These are phyloP conservation scores for Penicillium capsulatum DNA, from an alignment of 2,329 filamentous ascomycete genomes.

Conservation along the genomic window DNA sequence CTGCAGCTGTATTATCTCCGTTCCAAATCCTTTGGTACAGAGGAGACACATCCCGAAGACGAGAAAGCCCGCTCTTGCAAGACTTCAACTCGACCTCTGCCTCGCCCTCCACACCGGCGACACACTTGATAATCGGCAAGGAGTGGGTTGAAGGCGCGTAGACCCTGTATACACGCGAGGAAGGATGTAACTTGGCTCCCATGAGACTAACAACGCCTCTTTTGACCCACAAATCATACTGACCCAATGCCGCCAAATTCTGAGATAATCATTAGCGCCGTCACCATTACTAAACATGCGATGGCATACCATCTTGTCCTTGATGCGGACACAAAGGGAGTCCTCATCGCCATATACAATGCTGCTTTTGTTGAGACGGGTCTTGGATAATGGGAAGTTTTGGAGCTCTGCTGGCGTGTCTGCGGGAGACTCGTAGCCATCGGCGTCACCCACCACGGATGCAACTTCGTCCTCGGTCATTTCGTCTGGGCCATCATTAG, in stretches of 20 bases:
- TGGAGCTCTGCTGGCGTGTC: slow-evolving; percentile 30
- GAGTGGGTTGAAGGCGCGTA: slow-evolving; percentile 56
- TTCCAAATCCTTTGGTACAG: slow-evolving; percentile 54
- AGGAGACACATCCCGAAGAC: slow-evolving; percentile 47
- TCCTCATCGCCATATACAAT: slow-evolving; percentile 38
- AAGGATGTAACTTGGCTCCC: slow-evolving; percentile 54
- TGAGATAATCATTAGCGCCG: slow-evolving; percentile 34
- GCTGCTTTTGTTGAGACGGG: slow-evolving; percentile 33
- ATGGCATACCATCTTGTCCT: slow-evolving; percentile 36
- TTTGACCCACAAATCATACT: slow-evolving; percentile 55
- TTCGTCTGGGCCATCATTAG: slow-evolving; percentile 15
- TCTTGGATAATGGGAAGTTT: slow-evolving; percentile 41
- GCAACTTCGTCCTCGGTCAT: slow-evolving; percentile 22
- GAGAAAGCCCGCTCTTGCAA: slow-evolving; percentile 42
- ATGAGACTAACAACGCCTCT: slow-evolving; percentile 54
- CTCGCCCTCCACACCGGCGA: slow-evolving; percentile 39
- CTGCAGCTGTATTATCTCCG: slow-evolving; percentile 30
- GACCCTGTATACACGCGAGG: slow-evolving; percentile 43
- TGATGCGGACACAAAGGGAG: slow-evolving; percentile 39
- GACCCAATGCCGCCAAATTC: slow-evolving; percentile 48
- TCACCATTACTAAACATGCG: neutral
- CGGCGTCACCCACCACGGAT: slow-evolving; percentile 23
- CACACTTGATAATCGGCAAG: slow-evolving; percentile 50
- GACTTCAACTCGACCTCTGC: slow-evolving; percentile 50
- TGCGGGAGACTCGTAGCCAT: slow-evolving; percentile 33